These are phyloP conservation scores for Scedosporium boydii DNA, from an alignment of 2,329 filamentous ascomycete genomes.

Conservation along the genomic window DNA sequence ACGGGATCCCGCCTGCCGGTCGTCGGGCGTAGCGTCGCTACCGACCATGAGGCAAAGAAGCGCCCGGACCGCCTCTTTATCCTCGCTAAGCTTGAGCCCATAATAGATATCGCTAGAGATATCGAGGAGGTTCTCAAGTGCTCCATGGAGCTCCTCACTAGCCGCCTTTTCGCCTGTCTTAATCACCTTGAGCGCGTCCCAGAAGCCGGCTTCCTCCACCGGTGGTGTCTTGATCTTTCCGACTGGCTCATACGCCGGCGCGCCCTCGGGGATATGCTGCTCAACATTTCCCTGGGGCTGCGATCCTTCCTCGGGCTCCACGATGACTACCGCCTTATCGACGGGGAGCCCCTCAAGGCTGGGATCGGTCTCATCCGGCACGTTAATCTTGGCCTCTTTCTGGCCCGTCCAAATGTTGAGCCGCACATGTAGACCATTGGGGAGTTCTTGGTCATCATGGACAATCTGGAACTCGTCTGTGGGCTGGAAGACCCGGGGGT, in stretches of 20 bases:
- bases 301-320: constrained; percentile 35
- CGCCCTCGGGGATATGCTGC: constrained; percentile 32
- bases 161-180: constrained; percentile 28
- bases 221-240: constrained; percentile 7
- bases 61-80: constrained; percentile 40
- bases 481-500: constrained; percentile 53
- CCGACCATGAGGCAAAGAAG: constrained; percentile 46
- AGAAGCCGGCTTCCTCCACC: constrained; percentile 25
- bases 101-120: constrained; percentile 62
- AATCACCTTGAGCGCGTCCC: constrained; percentile 37
- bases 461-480: constrained; percentile 56
- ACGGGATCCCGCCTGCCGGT: constrained; percentile 44
- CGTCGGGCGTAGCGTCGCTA: constrained; percentile 24
- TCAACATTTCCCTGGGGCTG: constrained; percentile 9
- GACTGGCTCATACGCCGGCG: constrained; percentile 42
- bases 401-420: constrained; percentile 54
- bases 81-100: constrained; percentile 51
- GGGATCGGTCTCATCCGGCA: constrained; percentile 40
- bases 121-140: constrained; percentile 50
- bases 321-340: constrained; percentile 42
- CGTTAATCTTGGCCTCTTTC: constrained; percentile 58
- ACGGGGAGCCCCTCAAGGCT: constrained; percentile 40
- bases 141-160: constrained; percentile 31
- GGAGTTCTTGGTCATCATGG: constrained; percentile 55
- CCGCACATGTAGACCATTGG: constrained; percentile 55